Percentiles rank a stretch among this genome's conserved stretches.
Conservation (phyloP, 2,329 filamentous ascomycete species). For the Capronia epimyces region DNA sequence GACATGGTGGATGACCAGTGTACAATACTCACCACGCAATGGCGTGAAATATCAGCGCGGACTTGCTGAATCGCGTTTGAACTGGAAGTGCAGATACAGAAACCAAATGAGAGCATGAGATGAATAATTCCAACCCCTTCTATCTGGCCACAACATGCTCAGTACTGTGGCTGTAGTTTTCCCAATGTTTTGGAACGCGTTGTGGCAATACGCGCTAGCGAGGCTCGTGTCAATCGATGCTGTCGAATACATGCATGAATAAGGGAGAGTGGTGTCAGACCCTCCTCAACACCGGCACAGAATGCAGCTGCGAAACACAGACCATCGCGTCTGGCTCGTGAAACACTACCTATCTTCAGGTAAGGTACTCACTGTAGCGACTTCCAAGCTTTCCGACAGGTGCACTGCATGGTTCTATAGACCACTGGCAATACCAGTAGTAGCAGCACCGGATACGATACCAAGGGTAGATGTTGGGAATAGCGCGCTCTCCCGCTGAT, state of each 20-base stretch:
- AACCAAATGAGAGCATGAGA: constrained; percentile 30
- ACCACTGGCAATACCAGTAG: too few relatives aligned
- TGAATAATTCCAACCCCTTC: constrained; percentile 9
- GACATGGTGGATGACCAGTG: constrained; percentile 14
- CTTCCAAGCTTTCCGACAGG: too few relatives aligned
- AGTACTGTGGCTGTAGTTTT: background rate
- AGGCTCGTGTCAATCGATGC: too few relatives aligned
- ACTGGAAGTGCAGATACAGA: constrained; percentile 19
- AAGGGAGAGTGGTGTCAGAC: background rate
- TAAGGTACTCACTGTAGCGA: too few relatives aligned
- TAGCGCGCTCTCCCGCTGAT: too few relatives aligned
- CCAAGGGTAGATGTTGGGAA: too few relatives aligned
- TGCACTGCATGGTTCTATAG: too few relatives aligned
- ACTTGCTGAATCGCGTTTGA: constrained; percentile 16
- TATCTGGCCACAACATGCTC: background rate
- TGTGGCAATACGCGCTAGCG: constrained; percentile 12
- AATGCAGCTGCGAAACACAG: background rate
- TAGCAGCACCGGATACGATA: too few relatives aligned
- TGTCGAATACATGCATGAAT: too few relatives aligned
- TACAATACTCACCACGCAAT: constrained; percentile 23
- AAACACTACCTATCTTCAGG: too few relatives aligned
- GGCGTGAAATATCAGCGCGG: constrained; percentile 15
- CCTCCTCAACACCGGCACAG: background rate
- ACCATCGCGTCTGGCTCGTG: background rate
- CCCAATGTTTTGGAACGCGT: constrained; percentile 21